These are phyloP conservation scores for Trifolium dubium DNA, from an alignment of 306 rosid species.

Conservation along the genomic window DNA sequence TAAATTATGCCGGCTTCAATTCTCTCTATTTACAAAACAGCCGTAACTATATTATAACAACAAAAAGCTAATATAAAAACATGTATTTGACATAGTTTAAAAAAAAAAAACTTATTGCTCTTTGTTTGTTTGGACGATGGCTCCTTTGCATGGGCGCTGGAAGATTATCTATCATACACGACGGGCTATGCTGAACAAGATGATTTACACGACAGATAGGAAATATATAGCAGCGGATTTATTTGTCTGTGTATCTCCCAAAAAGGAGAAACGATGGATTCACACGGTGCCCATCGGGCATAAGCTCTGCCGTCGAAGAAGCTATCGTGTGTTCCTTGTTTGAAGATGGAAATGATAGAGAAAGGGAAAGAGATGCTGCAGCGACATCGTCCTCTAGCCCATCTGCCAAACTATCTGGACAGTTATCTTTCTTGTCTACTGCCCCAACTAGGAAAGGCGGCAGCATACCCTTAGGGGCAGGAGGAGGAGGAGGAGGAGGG, in stretches of 20 bases:
- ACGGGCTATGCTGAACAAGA: slow-evolving; percentile 47
- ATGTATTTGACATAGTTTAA: slow-evolving; percentile 38
- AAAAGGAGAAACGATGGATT: slow-evolving; percentile 72
- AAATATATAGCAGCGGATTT: slow-evolving; percentile 46
- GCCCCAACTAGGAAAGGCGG: slow-evolving; percentile 86
- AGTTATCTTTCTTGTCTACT: slow-evolving; percentile 56
- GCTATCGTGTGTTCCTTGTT: slow-evolving; percentile 61
- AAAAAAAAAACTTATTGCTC: slow-evolving; percentile 51
- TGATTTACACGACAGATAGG: slow-evolving; percentile 49
- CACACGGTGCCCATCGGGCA: slow-evolving; percentile 65
- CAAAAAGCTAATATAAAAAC: slow-evolving; percentile 44
- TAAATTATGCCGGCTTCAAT: slow-evolving; percentile 64
- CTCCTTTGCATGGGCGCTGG: slow-evolving; percentile 42
- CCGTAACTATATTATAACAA: slow-evolving; percentile 61
- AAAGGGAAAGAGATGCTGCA: slow-evolving; percentile 86
- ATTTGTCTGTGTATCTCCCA: slow-evolving; percentile 68
- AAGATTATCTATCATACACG: slow-evolving; percentile 53
- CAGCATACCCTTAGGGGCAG: slow-evolving; percentile 63
- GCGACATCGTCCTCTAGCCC: slow-evolving; percentile 65
- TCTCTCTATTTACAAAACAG: slow-evolving; percentile 81
- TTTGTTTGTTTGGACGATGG: slow-evolving; percentile 49
- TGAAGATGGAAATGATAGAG: slow-evolving; percentile 84
- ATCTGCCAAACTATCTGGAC: slow-evolving; percentile 45
- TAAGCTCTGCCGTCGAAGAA: slow-evolving; percentile 58
- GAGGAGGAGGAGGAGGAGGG: slow-evolving; percentile 11